Percentiles rank a stretch among this genome's conserved stretches.
Evolutionary conservation across 192 early-diverging fungal species (phyloP).

Genomic region (Endogone sp.): DNA sequence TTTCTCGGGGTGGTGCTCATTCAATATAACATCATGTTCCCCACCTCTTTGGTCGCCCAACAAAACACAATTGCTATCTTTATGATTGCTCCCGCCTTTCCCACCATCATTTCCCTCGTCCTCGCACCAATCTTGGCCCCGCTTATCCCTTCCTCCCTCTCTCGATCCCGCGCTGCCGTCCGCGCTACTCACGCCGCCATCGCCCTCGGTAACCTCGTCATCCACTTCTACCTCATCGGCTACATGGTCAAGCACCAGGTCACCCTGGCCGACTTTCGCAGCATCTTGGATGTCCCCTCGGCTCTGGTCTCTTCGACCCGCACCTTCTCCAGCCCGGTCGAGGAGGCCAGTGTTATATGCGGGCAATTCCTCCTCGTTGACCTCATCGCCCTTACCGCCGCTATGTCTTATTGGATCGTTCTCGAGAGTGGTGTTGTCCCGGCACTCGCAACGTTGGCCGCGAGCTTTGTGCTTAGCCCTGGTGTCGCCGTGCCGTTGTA

Average conservation of each 20-base stretch:
- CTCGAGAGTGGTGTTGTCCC: neutral
- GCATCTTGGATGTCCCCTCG: neutral
- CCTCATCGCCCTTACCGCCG: neutral
- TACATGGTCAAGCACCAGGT: neutral
- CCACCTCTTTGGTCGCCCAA: neutral
- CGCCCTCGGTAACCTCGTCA: neutral
- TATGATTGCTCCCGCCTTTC: neutral
- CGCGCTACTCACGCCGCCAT: neutral
- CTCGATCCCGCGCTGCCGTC: neutral
- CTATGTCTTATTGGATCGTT: neutral
- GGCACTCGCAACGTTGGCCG: neutral
- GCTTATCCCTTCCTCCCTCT: neutral
- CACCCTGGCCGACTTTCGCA: neutral
- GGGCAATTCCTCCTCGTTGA: neutral
- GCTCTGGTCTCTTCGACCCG: neutral
- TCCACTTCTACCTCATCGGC: neutral
- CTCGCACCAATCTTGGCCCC: neutral
- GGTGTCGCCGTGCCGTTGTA: neutral
- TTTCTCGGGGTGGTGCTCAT: neutral
- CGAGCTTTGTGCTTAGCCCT: neutral
- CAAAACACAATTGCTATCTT: neutral
- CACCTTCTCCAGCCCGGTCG: neutral
- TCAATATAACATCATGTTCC: neutral
- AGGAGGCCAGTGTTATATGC: neutral
- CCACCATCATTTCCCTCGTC: neutral